Conservation (phyloP, 805 yeast genomes). For the Candida schatavii region DNA sequence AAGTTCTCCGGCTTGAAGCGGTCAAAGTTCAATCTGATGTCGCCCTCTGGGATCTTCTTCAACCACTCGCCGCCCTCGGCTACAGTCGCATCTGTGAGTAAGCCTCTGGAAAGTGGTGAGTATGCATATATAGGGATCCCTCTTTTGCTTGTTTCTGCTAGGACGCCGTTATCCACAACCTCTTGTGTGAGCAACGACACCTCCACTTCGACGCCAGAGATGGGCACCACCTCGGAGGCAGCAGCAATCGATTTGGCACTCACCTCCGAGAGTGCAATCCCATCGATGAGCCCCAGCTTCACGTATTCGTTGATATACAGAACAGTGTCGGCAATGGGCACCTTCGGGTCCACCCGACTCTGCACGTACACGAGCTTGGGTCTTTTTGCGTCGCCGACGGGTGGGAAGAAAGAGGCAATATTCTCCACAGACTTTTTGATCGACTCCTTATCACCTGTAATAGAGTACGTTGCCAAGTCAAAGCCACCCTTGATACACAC, state of each 20-base stretch:
- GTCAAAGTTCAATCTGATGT: conserved; percentile 49
- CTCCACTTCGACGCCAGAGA: conserved; percentile 75
- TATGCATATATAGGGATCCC: conserved; percentile 72
- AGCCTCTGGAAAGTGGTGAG: conserved; percentile 81
- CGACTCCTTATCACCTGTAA: conserved; percentile 42
- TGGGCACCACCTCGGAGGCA: conserved; percentile 55
- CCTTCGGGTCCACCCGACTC: conserved; percentile 63
- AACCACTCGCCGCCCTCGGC: conserved; percentile 28
- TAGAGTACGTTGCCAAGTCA: conserved; percentile 22
- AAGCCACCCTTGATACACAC: conserved; percentile 69
- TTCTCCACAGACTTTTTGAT: conserved; percentile 49
- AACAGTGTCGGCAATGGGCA: conserved; percentile 59
- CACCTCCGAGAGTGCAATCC: conserved; percentile 74
- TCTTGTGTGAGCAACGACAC: conserved; percentile 69
- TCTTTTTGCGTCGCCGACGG: conserved; percentile 18
- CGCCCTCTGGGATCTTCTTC: conserved; percentile 53
- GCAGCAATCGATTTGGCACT: conserved; percentile 56
- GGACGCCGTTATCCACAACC: conserved; percentile 59
- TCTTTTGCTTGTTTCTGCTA: conserved; percentile 53
- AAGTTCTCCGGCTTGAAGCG: conserved; percentile 60
- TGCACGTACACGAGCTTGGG: conserved; percentile 56
- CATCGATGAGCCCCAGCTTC: conserved; percentile 63
- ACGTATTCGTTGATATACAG: conserved; percentile 55
- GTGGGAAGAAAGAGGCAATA: conserved; percentile 28
- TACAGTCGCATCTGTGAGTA: conserved; percentile 61